A percentile compares a stretch with the other conserved stretches of the same genome.
phyloP scores from a whole-genome alignment of 2,329 filamentous ascomycete species.

The Ophiostoma triangulosporum region DNA sequence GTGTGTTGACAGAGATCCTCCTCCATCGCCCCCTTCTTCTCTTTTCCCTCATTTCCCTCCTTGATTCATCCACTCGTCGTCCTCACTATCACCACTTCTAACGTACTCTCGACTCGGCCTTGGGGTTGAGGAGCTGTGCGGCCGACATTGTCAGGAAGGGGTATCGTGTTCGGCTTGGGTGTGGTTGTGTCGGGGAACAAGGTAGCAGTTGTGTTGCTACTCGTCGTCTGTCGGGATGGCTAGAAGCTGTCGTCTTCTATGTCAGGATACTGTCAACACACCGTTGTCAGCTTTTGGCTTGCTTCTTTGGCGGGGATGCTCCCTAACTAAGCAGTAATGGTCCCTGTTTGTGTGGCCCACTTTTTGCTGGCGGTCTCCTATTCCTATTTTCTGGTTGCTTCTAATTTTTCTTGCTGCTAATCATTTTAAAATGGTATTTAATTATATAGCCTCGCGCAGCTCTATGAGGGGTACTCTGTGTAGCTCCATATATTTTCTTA shows the following conservation, averaged over 20 bases:
- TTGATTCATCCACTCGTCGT: neutral
- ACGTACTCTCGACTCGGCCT: constrained; percentile 89
- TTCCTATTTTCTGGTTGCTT: neutral
- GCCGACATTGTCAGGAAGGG: constrained; percentile 63
- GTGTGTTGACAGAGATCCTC: too few species aligned
- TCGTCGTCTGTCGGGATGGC: neutral
- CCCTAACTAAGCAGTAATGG: neutral
- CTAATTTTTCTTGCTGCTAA: neutral
- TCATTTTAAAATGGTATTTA: neutral
- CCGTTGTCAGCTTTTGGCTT: neutral
- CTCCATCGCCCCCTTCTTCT: neutral
- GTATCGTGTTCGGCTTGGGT: neutral
- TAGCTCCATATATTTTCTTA: neutral
- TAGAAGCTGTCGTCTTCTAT: neutral
- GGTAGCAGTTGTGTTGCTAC: neutral
- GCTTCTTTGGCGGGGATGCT: neutral
- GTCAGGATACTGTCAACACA: neutral
- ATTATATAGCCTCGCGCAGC: neutral
- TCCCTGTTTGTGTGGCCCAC: neutral
- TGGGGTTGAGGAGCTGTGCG: constrained; percentile 94
- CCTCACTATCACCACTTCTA: neutral
- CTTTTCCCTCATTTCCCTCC: neutral
- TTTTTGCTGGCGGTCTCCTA: neutral
- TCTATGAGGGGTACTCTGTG: neutral
- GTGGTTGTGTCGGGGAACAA: neutral